Percentiles rank a stretch among this genome's conserved stretches.
Evolutionary conservation across 331 rosid genomes (phyloP).

Genomic region (Acacia concinna): DNA sequence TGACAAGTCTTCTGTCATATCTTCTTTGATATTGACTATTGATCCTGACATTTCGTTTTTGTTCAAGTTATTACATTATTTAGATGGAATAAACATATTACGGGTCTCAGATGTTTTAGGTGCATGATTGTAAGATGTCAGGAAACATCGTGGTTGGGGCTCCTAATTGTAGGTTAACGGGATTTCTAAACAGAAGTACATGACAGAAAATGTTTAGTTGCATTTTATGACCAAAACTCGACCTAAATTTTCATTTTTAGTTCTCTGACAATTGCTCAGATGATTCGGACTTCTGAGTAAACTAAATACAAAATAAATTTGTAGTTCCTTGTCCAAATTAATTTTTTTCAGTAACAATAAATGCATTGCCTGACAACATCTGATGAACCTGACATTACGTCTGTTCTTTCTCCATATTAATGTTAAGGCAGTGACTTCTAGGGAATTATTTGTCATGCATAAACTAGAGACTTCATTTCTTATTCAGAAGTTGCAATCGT

Average conservation of each 20-base stretch:
- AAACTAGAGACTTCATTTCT: neutral
- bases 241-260: neutral
- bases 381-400: neutral
- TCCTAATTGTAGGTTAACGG: neutral
- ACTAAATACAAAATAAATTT: neutral
- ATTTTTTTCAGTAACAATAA: neutral
- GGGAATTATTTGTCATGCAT: neutral
- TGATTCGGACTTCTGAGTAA: neutral
- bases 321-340: neutral
- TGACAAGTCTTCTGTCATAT: constrained; percentile 19
- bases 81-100: constrained; percentile 3
- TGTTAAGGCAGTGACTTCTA: neutral
- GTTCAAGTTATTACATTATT: constrained; percentile 22
- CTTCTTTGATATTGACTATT: constrained; percentile 1
- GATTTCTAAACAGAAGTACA: neutral
- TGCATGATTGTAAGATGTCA: neutral
- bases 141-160: neutral
- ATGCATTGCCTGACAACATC: neutral
- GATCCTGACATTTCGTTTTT: neutral
- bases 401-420: neutral
- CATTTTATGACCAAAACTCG: neutral
- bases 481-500: neutral
- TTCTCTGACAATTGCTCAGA: neutral
- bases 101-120: neutral
- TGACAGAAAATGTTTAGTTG: neutral